phyloP scores from a whole-genome alignment of 1,139 yeast species.

The Saccharomycopsis hybrid region DNA sequence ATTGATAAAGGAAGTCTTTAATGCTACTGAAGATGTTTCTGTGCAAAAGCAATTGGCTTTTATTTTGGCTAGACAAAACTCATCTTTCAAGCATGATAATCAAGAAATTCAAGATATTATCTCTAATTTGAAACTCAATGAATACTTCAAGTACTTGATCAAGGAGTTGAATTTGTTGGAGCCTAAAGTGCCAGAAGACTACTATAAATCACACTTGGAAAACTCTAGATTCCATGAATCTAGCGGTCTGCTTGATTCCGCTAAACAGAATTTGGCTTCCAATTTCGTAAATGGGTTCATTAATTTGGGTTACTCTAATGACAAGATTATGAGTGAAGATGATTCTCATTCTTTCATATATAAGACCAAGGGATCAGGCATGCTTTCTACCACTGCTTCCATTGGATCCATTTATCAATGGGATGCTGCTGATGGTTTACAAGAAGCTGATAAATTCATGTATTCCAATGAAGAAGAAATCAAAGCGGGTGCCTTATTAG shows the following conservation, averaged over 20 bases:
- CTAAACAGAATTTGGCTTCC: constrained; percentile 93
- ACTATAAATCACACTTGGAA: constrained; percentile 87
- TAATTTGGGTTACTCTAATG: constrained; percentile 86
- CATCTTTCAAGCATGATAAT: constrained; percentile 58
- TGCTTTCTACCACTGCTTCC: constrained; percentile 91
- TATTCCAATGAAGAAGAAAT: constrained; percentile 82
- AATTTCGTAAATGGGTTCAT: constrained; percentile 88
- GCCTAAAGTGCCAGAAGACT: constrained; percentile 92
- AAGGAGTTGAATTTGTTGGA: constrained; percentile 83
- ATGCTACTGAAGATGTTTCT: constrained; percentile 61
- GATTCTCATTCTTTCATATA: constrained; percentile 81
- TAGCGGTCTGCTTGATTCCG: constrained; percentile 70
- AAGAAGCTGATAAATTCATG: constrained; percentile 80
- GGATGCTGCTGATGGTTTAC: constrained; percentile 87
- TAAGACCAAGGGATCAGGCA: constrained; percentile 87
- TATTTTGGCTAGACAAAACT: constrained; percentile 81
- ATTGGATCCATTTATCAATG: constrained; percentile 88
- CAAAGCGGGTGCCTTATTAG: constrained; percentile 94
- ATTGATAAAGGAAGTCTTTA: constrained; percentile 72
- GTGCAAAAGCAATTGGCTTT: constrained; percentile 88
- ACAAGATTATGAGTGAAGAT: constrained; percentile 71
- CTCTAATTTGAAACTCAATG: constrained; percentile 72
- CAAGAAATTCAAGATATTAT: constrained; percentile 69
- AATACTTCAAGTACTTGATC: constrained; percentile 71
- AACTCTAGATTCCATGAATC: constrained; percentile 54